Conservation (phyloP, 768 basidiomycete genomes). For the Lenzites betulinus region DNA sequence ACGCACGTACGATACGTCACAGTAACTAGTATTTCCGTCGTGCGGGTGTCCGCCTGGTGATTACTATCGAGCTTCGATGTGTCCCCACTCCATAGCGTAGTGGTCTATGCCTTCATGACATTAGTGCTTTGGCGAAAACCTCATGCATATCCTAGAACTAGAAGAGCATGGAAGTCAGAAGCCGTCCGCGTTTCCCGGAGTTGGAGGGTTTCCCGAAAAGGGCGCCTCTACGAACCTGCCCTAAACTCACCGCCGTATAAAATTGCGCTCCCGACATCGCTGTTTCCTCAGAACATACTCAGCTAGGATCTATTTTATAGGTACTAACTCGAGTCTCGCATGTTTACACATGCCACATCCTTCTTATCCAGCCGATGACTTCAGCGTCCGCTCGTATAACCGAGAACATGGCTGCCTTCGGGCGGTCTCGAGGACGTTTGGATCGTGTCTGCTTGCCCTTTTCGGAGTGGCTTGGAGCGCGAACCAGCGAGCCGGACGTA, state of each 20-base stretch:
- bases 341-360: conserved; percentile 43
- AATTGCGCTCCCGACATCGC: neutral
- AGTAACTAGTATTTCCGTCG: no score
- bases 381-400: conserved; percentile 36
- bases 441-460: conserved; percentile 20
- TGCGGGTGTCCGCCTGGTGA: no score
- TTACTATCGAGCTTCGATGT: no score
- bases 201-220: neutral
- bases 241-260: conserved; percentile 5
- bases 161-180: no score
- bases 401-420: conserved; percentile 36
- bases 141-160: no score
- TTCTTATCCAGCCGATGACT: conserved; percentile 41
- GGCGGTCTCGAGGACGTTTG: conserved; percentile 39
- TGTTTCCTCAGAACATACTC: conserved; percentile 42
- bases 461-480: conserved; percentile 24
- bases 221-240: neutral
- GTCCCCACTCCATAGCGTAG: no score
- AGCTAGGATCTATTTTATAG: conserved; percentile 28
- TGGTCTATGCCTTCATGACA: neutral
- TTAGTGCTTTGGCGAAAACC: no score
- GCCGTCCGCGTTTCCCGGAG: neutral
- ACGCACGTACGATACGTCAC: no score
- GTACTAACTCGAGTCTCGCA: conserved; percentile 44
- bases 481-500: conserved; percentile 35